These are phyloP conservation scores for Eutrema heterophyllum DNA, from an alignment of 345 rosid species.

Conservation along the genomic window DNA sequence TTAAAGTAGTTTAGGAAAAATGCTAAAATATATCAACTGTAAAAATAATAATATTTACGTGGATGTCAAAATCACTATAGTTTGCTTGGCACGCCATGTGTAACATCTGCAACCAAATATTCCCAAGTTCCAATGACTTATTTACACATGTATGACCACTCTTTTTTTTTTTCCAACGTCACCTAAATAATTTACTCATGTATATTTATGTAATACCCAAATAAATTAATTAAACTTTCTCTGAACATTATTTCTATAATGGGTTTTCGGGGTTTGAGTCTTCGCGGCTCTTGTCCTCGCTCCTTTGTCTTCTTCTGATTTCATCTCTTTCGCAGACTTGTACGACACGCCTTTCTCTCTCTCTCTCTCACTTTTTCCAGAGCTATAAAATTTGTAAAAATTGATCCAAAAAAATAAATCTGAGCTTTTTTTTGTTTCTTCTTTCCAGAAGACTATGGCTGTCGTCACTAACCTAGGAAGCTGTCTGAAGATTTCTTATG, in stretches of 20 bases:
- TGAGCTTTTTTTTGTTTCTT: neutral
- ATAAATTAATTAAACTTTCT: neutral
- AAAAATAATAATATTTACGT: neutral
- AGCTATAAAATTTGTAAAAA: slow-evolving; percentile 6
- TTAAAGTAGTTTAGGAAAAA: neutral
- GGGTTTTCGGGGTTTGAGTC: neutral
- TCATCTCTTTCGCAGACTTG: slow-evolving; percentile 16
- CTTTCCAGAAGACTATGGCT: slow-evolving; percentile 18
- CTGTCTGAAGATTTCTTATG: slow-evolving; percentile 43
- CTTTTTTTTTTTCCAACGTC: neutral
- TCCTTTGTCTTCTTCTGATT: slow-evolving; percentile 4
- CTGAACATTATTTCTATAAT: neutral
- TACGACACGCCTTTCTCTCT: slow-evolving; percentile 11
- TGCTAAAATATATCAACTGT: neutral
- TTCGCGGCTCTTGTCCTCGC: neutral
- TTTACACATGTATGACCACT: neutral
- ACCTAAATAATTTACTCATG: neutral
- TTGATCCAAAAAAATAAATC: neutral
- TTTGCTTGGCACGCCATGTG: slow-evolving; percentile 15
- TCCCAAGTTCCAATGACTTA: neutral
- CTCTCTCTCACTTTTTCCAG: neutral
- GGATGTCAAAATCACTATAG: slow-evolving; percentile 16
- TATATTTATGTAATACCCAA: neutral
- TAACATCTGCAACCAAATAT: slow-evolving; percentile 8
- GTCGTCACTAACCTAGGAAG: slow-evolving; percentile 31